Conservation (phyloP, 2,329 filamentous ascomycete species). For the Colletotrichum lindemuthianum region DNA sequence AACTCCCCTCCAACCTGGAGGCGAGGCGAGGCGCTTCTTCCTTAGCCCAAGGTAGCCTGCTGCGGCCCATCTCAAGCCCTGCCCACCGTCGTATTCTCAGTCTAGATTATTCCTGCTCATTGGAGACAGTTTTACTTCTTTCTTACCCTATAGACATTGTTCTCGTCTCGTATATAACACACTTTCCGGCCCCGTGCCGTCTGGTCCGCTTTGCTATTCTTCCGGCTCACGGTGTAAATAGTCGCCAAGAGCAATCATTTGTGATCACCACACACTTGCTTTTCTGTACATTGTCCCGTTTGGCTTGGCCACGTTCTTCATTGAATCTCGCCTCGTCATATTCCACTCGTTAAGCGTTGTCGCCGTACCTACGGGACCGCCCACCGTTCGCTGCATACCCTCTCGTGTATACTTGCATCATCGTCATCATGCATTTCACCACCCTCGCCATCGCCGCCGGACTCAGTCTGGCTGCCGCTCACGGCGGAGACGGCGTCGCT, state of each 20-base stretch:
- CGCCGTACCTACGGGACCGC: constrained; percentile 6
- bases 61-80: constrained; percentile 15
- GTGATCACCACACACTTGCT: not conserved
- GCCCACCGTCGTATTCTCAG: constrained; percentile 24
- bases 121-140: not conserved
- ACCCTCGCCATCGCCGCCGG: constrained; percentile 25
- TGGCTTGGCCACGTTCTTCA: constrained; percentile 30
- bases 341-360: constrained; percentile 26
- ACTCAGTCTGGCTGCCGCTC: constrained; percentile 26
- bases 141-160: constrained; percentile 9
- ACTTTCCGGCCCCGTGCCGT: constrained; percentile 15
- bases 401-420: not conserved
- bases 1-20: constrained; percentile 14
- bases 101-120: constrained; percentile 6
- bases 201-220: not conserved
- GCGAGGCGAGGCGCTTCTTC: not conserved
- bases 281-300: constrained; percentile 13
- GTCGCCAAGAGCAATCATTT: constrained; percentile 21
- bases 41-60: constrained; percentile 8
- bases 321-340: constrained; percentile 19
- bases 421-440: constrained; percentile 20
- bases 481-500: constrained; percentile 22
- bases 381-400: constrained; percentile 4
- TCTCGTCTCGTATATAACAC: constrained; percentile 27
- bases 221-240: constrained; percentile 20